phyloP scores from a whole-genome alignment of 1,284 basidiomycete species.

The Tremellales sp. region DNA sequence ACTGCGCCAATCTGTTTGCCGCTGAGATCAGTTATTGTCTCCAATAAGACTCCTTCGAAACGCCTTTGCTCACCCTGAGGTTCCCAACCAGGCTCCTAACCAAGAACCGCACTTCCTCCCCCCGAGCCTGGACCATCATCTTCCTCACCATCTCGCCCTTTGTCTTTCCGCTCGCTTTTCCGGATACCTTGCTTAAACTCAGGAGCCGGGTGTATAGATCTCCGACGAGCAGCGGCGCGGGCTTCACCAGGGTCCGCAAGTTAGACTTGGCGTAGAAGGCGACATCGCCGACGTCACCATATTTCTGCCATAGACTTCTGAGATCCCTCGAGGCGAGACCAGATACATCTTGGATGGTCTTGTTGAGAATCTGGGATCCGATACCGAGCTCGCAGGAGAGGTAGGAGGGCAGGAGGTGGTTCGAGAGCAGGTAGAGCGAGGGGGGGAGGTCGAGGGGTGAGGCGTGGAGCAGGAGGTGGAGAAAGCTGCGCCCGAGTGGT shows the following conservation, averaged over 20 bases:
- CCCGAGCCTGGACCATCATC: slow-evolving; percentile 74
- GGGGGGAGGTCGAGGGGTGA: slow-evolving; percentile 69
- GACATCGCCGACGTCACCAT: slow-evolving; percentile 73
- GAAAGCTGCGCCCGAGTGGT: slow-evolving; percentile 35
- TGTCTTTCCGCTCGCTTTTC: slow-evolving; percentile 66
- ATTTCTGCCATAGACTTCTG: slow-evolving; percentile 54
- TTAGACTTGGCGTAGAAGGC: slow-evolving; percentile 78
- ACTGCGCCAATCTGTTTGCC: slow-evolving; percentile 77
- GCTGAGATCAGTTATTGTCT: not conserved
- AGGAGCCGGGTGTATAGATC: slow-evolving; percentile 64
- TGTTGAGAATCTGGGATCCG: slow-evolving; percentile 70
- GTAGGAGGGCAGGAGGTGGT: slow-evolving; percentile 77
- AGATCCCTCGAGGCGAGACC: slow-evolving; percentile 67
- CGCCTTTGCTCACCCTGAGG: slow-evolving; percentile 58
- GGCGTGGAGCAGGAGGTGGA: slow-evolving; percentile 65
- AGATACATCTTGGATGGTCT: slow-evolving; percentile 76
- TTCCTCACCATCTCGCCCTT: slow-evolving; percentile 78
- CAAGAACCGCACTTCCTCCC: slow-evolving; percentile 81
- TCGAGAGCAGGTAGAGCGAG: slow-evolving; percentile 85
- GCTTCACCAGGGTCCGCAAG: slow-evolving; percentile 69
- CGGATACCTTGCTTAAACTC: slow-evolving; percentile 63
- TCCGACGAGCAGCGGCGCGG: slow-evolving; percentile 62
- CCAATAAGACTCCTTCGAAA: not conserved
- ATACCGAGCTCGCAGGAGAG: slow-evolving; percentile 69
- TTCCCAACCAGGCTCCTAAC: slow-evolving; percentile 77